Percentiles rank a stretch among this genome's conserved stretches.
These are phyloP conservation scores for Botrytis hyacinthi DNA, from an alignment of 2,329 filamentous ascomycete genomes.

Conservation along the genomic window DNA sequence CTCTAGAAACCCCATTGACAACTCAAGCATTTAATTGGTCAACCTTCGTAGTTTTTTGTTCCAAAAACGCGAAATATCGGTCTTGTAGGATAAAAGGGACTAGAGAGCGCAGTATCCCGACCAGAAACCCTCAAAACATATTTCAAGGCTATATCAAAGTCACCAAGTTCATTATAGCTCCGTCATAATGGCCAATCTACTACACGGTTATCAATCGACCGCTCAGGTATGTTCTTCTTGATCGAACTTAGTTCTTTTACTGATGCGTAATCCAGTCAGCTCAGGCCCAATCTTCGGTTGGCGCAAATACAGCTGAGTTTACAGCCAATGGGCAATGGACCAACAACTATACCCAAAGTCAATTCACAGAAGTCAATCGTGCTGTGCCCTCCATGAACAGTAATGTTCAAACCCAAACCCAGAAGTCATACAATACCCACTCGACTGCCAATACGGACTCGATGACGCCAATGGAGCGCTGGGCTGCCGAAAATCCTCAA, in stretches of 20 bases:
- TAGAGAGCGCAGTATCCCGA: no score
- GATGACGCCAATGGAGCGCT: slow-evolving; percentile 6
- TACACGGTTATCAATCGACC: not conserved
- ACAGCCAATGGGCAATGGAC: not conserved
- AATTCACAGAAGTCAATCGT: not conserved
- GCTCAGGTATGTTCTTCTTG: not conserved
- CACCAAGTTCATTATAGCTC: not conserved
- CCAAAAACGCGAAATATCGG: not conserved
- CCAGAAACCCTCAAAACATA: not conserved
- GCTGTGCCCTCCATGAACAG: no score
- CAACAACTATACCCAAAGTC: not conserved
- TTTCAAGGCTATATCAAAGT: no score
- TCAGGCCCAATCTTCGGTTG: not conserved
- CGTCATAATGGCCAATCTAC: not conserved
- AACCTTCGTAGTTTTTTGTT: not conserved
- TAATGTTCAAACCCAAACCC: not conserved
- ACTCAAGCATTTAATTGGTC: not conserved
- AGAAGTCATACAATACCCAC: not conserved
- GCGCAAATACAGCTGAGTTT: no score
- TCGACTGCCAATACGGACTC: no score
- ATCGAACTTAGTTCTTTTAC: not conserved
- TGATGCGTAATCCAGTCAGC: not conserved
- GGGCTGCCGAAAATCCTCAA: not conserved
- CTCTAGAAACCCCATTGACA: no score
- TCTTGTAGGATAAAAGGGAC: not conserved